Base-by-base conservation (phyloP, 345 rosid genomes). In the Heritiera fomes region DNA sequence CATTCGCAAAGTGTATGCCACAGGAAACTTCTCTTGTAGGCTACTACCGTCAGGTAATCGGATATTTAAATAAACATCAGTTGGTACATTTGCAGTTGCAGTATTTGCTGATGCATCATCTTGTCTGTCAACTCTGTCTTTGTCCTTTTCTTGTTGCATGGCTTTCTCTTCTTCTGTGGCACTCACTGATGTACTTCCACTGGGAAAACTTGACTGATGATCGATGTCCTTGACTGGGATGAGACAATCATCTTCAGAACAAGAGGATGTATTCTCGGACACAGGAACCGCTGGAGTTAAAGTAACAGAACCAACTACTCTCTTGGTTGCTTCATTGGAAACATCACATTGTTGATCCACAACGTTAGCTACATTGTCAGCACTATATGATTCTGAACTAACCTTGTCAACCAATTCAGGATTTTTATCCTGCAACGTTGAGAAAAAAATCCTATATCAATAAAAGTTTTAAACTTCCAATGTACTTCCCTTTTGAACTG, bases 1-100 rank as follows among this genome's bases (percentile, higher is more conserved):
- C 78, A 76, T 82, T 53, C 90, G 80, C 88, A 95, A 78, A 74
- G 85, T 82, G 81, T 87, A 82, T 64, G 88, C 77, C 83, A 88
- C 78, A 50, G 88, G 80, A 82, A 95, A 95, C 84, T 87, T 95
- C 77, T 92, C 93, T 76, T 83, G 93, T 75, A 95, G 88, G 85
- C 85, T 88, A 81, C 60, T 77, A 75, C 97, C 90, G 81, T 86
- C 80, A 65, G 90, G 98, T 81, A 95, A 80, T 53, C 95, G 87
- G 73, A 95, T 92, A 88, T 87, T 91, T 79, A 95, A 80, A 83
- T 87, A 85, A 80, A 89, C 92, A 78, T 91, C 94, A 83, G 82
- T 85, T 58, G 86, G 82, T 46, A 62, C 82, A 72, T 61, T 85
- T 46, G 66, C 77, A 63, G 56, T 70, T 15, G 75, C 73, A 74